These are phyloP conservation scores for Suhomyces tanzawaensis DNA, from an alignment of 805 yeast genomes.

Conservation along the genomic window DNA sequence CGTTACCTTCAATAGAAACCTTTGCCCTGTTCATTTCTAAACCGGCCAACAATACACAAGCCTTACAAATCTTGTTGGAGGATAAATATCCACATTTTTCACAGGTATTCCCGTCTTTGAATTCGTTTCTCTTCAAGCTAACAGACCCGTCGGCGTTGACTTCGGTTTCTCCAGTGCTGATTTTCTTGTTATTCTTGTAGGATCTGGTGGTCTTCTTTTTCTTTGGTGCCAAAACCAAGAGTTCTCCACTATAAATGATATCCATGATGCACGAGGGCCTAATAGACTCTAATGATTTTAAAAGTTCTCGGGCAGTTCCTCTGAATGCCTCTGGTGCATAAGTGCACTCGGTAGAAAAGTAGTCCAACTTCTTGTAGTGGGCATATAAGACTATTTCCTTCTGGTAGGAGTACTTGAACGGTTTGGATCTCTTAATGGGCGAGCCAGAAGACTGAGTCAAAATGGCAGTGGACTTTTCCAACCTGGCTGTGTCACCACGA, in stretches of 20 bases:
- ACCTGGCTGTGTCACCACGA: constrained; percentile 93
- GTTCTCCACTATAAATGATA: constrained; percentile 92
- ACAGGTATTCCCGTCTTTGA: constrained; percentile 70
- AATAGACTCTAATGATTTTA: constrained; percentile 85
- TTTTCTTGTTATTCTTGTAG: constrained; percentile 24
- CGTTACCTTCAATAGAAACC: constrained; percentile 51
- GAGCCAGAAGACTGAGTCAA: constrained; percentile 81
- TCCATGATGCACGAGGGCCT: constrained; percentile 93
- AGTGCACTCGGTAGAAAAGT: constrained; percentile 95
- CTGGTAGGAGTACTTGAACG: constrained; percentile 92
- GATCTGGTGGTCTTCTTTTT: constrained; percentile 37
- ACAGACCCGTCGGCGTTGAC: constrained; percentile 64
- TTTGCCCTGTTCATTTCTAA: constrained; percentile 74
- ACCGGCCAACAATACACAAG: constrained; percentile 84
- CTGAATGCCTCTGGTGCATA: constrained; percentile 98
- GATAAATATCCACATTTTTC: constrained; percentile 90
- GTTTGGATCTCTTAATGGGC: constrained; percentile 91
- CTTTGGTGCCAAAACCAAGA: constrained; percentile 61
- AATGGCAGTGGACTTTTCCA: constrained; percentile 84
- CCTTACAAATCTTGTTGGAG: constrained; percentile 86
- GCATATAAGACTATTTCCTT: constrained; percentile 97
- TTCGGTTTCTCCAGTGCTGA: constrained; percentile 41
- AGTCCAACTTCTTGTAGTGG: constrained; percentile 91
- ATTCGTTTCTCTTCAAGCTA: constrained; percentile 34
- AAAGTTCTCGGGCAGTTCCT: constrained; percentile 91